Evolutionary conservation across 129 eudicot species (phyloP).

Genomic region (Oenanthe sinensis): DNA sequence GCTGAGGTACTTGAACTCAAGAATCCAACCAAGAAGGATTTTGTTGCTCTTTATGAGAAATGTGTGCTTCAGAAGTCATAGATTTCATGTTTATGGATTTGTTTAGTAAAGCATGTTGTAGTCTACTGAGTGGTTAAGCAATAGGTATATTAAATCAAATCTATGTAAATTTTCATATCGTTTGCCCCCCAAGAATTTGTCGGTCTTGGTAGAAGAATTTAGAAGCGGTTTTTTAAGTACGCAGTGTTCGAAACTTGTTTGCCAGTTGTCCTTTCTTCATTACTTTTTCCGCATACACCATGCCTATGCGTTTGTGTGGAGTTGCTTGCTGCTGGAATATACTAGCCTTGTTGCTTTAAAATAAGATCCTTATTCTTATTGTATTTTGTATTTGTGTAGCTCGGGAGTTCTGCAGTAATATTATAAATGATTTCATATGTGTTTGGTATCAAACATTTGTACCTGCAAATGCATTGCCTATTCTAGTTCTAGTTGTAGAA

Average conservation of each 20-base stretch:
- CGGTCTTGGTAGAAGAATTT: neutral
- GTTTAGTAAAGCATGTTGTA: conserved; percentile 2
- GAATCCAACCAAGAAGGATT: conserved; percentile 69
- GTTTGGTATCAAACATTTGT: neutral
- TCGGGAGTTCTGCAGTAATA: neutral
- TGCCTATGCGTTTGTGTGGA: neutral
- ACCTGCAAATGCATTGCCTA: neutral
- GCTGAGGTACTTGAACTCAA: conserved; percentile 65
- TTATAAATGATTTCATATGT: neutral
- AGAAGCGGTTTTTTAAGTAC: neutral
- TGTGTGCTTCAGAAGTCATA: conserved; percentile 49
- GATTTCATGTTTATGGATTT: conserved; percentile 2
- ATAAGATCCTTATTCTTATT: neutral
- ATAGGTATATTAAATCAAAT: neutral
- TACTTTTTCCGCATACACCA: neutral
- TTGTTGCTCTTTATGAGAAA: conserved; percentile 69
- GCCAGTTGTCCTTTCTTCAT: neutral
- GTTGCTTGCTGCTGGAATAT: neutral
- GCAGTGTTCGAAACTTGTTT: neutral
- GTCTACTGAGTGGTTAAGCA: neutral
- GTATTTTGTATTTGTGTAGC: neutral
- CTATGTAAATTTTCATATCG: neutral
- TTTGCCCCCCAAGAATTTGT: neutral
- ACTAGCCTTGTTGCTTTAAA: neutral
- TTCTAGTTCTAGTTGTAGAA: too few relatives aligned